A percentile compares a stretch with the other conserved stretches of the same genome.
These are phyloP conservation scores for Yamadazyma sp. DNA, from an alignment of 805 yeast genomes.

Conservation along the genomic window DNA sequence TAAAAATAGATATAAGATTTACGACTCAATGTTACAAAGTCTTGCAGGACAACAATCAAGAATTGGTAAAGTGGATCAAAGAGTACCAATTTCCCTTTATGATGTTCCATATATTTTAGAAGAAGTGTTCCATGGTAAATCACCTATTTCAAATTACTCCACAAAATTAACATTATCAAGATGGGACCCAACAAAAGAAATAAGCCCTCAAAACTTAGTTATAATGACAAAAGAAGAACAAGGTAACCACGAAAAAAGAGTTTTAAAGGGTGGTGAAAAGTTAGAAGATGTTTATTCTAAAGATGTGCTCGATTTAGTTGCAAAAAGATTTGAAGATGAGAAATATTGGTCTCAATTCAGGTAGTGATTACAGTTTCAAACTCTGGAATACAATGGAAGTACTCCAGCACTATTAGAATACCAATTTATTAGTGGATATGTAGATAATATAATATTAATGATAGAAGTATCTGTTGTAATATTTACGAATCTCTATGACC, in stretches of 20 bases:
- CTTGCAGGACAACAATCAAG: constrained; percentile 86
- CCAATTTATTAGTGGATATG: too few relatives aligned
- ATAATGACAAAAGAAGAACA: constrained; percentile 89
- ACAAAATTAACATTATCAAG: constrained; percentile 76
- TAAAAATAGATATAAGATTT: constrained; percentile 78
- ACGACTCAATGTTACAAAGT: constrained; percentile 78
- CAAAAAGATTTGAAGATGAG: constrained; percentile 72
- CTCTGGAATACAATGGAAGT: too few relatives aligned
- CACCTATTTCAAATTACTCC: constrained; percentile 79
- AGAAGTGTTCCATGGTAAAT: constrained; percentile 90
- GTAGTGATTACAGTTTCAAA: constrained; percentile 6
- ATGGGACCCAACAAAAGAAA: constrained; percentile 73
- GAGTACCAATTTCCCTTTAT: constrained; percentile 66
- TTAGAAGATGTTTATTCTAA: constrained; percentile 61
- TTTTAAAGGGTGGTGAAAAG: constrained; percentile 64
- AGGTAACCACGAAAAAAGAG: constrained; percentile 68
- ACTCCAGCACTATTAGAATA: too few relatives aligned
- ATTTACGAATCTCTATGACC: too few relatives aligned
- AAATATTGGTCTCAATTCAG: constrained; percentile 59
- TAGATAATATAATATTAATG: too few relatives aligned
- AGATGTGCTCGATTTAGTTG: constrained; percentile 55
- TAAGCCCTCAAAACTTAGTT: constrained; percentile 75
- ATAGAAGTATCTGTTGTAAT: too few relatives aligned
- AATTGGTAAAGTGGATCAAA: constrained; percentile 66
- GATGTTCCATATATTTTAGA: constrained; percentile 85